Conservation (phyloP, 768 basidiomycete genomes). For the Macrolepiota dolichaula region DNA sequence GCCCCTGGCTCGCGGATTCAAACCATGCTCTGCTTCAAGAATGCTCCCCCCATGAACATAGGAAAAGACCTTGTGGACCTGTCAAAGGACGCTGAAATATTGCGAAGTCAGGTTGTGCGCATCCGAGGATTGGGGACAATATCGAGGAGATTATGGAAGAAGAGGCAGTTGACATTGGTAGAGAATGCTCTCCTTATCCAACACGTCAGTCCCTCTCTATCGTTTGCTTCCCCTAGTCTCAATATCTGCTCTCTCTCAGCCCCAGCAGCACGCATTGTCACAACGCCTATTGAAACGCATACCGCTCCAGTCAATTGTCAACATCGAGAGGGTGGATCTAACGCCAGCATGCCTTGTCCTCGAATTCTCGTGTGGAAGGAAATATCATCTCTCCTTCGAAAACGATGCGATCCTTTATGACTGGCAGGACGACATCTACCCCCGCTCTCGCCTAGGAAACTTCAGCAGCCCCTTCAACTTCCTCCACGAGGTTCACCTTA, state of each 20-base stretch:
- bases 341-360: constrained; percentile 33
- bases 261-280: constrained; percentile 3
- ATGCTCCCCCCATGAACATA: constrained; percentile 10
- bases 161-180: constrained; percentile 6
- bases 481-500: constrained; percentile 36
- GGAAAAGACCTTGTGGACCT: constrained; percentile 9
- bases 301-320: constrained; percentile 30
- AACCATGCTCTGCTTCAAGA: constrained; percentile 9
- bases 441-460: constrained; percentile 31
- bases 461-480: constrained; percentile 35
- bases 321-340: constrained; percentile 36
- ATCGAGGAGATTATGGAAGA: constrained; percentile 11
- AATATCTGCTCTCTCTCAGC: not conserved
- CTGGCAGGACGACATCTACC: constrained; percentile 45
- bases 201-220: constrained; percentile 3
- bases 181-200: constrained; percentile 12
- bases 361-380: constrained; percentile 25
- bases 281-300: constrained; percentile 18
- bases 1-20: constrained; percentile 10
- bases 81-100: constrained; percentile 9
- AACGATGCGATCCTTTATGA: constrained; percentile 39
- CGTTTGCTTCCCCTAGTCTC: not conserved
- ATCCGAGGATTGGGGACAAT: constrained; percentile 5
- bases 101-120: constrained; percentile 1
- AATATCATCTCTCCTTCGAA: constrained; percentile 33